Conservation (phyloP, 768 basidiomycete genomes). For the Sporobolomyces roseus region DNA sequence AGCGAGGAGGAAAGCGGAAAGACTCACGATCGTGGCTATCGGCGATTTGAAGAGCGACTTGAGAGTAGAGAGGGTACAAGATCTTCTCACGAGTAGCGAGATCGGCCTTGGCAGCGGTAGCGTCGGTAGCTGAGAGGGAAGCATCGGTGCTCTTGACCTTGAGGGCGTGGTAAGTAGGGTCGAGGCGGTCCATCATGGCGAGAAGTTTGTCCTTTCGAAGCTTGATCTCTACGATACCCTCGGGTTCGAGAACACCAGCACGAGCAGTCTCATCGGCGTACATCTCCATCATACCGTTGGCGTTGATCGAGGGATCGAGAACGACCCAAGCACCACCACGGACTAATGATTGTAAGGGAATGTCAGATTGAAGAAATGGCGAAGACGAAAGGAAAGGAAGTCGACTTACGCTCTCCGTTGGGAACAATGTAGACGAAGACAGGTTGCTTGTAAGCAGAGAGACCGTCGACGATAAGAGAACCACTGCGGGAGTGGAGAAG, state of each 20-base stretch:
- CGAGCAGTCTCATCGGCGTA: conserved; percentile 93
- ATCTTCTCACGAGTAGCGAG: conserved; percentile 71
- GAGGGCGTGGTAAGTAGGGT: conserved; percentile 71
- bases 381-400: not conserved
- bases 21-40: conserved; percentile 72
- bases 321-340: conserved; percentile 99
- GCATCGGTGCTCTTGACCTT: conserved; percentile 76
- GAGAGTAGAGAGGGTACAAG: conserved; percentile 85
- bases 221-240: conserved; percentile 96
- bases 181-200: conserved; percentile 86
- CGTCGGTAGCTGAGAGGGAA: conserved; percentile 69
- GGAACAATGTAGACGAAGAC: conserved; percentile 98
- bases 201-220: conserved; percentile 91
- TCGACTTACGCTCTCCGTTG: conserved; percentile 69
- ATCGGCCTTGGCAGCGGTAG: conserved; percentile 63
- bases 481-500: conserved; percentile 32
- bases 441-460: conserved; percentile 94
- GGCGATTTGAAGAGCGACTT: conserved; percentile 86
- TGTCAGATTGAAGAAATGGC: not conserved
- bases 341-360: conserved; percentile 49
- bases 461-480: conserved; percentile 83
- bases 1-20: not conserved
- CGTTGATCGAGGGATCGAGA: conserved; percentile 94
- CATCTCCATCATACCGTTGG: conserved; percentile 93
- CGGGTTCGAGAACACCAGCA: conserved; percentile 90